A percentile compares a stretch with the other conserved stretches of the same genome.
Evolutionary conservation across 768 basidiomycete species (phyloP).

Genomic region (Pleurotus tuoliensis): DNA sequence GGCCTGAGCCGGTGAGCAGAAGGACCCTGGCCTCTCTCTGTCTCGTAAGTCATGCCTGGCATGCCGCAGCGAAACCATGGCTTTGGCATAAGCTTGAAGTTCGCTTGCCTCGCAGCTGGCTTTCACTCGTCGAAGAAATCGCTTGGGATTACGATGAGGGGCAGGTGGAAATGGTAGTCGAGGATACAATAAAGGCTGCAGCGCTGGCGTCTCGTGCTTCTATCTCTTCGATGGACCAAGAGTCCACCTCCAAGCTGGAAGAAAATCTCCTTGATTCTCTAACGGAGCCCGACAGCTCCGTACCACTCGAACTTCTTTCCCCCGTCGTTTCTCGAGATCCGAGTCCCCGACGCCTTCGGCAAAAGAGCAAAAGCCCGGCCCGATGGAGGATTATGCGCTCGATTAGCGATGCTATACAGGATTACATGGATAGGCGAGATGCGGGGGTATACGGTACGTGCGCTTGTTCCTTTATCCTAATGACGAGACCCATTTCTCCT

Average conservation of each 20-base stretch:
- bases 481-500: not conserved
- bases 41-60: conserved; percentile 75
- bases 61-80: conserved; percentile 83
- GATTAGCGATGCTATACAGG: conserved; percentile 75
- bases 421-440: conserved; percentile 57
- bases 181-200: conserved; percentile 62
- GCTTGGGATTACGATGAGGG: conserved; percentile 70
- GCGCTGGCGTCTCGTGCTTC: conserved; percentile 58
- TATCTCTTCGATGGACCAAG: conserved; percentile 28
- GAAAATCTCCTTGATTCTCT: conserved; percentile 57
- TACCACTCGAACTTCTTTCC: conserved; percentile 72
- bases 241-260: conserved; percentile 49
- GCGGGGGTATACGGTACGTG: conserved; percentile 71
- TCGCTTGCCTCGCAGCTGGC: conserved; percentile 80
- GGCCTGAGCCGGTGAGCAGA: conserved; percentile 64
- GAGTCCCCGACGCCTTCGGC: conserved; percentile 69
- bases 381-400: conserved; percentile 80
- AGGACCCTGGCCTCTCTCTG: conserved; percentile 67
- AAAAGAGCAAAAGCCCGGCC: conserved; percentile 77
- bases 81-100: conserved; percentile 84
- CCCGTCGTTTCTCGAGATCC: conserved; percentile 82
- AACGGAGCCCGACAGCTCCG: conserved; percentile 58
- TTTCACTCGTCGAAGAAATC: conserved; percentile 76
- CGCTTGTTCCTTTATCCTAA: not conserved
- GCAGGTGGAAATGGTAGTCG: conserved; percentile 31